A percentile compares a stretch with the other conserved stretches of the same genome.
Evolutionary conservation across 495 filamentous ascomycete genomes (phyloP).

Genomic region (Jackrogersella multiformis): DNA sequence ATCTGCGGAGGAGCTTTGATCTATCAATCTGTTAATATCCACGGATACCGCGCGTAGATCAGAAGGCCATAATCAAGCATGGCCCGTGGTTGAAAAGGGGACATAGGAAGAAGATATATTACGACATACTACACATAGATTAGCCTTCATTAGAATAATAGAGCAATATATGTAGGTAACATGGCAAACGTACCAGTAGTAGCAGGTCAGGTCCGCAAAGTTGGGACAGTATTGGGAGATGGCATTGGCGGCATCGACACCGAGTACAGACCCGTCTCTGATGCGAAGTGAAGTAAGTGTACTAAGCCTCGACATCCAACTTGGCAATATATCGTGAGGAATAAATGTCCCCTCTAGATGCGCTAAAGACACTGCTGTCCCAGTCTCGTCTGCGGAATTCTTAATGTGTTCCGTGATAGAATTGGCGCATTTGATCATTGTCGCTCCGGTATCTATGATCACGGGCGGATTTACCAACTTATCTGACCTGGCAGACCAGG

Average conservation of each 20-base stretch:
- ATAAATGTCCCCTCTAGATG: slow-evolving; percentile 50
- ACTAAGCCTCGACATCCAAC: slow-evolving; percentile 51
- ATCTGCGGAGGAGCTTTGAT: slow-evolving; percentile 55
- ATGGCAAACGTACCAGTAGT: slow-evolving; percentile 39
- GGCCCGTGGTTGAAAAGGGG: neutral
- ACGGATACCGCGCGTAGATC: neutral
- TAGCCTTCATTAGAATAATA: neutral
- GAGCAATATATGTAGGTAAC: neutral
- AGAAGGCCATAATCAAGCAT: neutral
- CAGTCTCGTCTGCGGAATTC: slow-evolving; percentile 43
- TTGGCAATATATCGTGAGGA: slow-evolving; percentile 42
- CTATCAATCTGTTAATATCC: slow-evolving; percentile 9
- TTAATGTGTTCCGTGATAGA: slow-evolving; percentile 50
- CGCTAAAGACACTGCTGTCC: slow-evolving; percentile 55
- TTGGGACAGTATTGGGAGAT: slow-evolving; percentile 66
- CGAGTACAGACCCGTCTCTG: slow-evolving; percentile 66
- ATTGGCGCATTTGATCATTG: slow-evolving; percentile 42
- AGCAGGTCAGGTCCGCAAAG: slow-evolving; percentile 69
- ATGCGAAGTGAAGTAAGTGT: slow-evolving; percentile 59
- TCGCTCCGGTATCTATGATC: slow-evolving; percentile 30
- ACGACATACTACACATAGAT: slow-evolving; percentile 22
- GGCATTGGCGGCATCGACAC: slow-evolving; percentile 58
- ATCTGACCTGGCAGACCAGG: no score
- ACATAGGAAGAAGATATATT: neutral
- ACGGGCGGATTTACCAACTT: no score